Evolutionary conservation across 2,329 filamentous ascomycete species (phyloP).

Genomic region (Parafenestella ontariensis): DNA sequence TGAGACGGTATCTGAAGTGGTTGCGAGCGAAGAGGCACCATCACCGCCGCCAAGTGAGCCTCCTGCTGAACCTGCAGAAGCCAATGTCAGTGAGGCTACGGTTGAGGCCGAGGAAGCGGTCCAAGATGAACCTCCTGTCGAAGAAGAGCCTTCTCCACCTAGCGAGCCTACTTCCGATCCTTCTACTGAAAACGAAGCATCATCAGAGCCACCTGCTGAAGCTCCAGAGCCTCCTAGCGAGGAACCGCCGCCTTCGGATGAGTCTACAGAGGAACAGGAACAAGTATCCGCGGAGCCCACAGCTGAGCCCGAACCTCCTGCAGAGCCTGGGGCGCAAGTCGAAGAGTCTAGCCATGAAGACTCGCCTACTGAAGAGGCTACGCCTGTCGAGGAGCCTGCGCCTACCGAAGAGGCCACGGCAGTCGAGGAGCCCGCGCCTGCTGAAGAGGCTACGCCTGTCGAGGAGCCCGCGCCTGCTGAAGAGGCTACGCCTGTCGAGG

Average conservation of each 20-base stretch:
- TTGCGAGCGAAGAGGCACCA: neutral
- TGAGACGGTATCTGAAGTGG: constrained; percentile 5
- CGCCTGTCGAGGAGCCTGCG: neutral
- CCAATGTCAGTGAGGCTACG: neutral
- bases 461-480: neutral
- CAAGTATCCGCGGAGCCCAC: neutral
- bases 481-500: neutral
- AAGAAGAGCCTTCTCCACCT: neutral
- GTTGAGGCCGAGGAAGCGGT: neutral
- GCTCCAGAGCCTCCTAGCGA: neutral
- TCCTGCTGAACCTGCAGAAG: constrained; percentile 1
- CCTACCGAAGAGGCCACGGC: neutral
- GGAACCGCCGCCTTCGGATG: neutral
- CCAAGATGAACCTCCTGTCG: neutral
- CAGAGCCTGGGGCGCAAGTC: neutral
- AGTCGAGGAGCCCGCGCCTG: neutral
- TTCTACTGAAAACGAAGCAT: neutral
- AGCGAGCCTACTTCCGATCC: neutral
- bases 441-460: neutral
- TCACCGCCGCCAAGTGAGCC: constrained; percentile 7
- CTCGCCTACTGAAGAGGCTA: neutral
- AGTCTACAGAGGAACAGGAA: neutral
- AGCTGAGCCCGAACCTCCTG: neutral
- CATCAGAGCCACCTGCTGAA: neutral
- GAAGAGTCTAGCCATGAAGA: neutral